Evolutionary conservation across 2,329 filamentous ascomycete genomes (phyloP), one percentile per base, ranked within the genome.

Genomic region (Pseudogymnoascus sp.): DNA sequence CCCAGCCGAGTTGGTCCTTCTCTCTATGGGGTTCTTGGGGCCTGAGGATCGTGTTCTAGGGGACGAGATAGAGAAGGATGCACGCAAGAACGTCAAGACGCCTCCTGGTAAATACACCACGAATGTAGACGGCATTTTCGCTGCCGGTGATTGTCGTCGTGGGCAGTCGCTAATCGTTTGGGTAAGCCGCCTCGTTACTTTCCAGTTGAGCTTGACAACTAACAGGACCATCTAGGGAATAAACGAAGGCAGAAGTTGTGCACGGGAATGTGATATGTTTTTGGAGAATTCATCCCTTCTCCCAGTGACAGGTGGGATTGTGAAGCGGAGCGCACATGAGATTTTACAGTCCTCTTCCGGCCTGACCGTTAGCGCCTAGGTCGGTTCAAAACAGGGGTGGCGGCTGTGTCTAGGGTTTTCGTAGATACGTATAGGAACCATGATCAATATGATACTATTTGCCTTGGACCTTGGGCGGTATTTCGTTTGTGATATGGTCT

Each of bases 1-100:
- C 88, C 91, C 91, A 38, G 93, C 93, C 29, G 93, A 97, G 73
- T 85, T 97, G 42, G 93, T 97, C 50, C 85, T 97, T 50, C 81
- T 97, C 59, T 96, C 93, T 61, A 97, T 97, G 93, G 93, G 93
- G 74, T 97, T 97, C 88, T 79, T 97, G 67, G 93, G 93, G 8
- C 93, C 93, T 6, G 93, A 97, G 79, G 90, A 90, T 69, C 89
- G 91, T 68, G 86, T 96, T 40, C 83, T 97, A 42, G 91, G 90
- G 61, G 87, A 91, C n/a, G 84, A 89, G 42, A 88, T 97, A 67
- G 93, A 97, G 78, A 92, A 92, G 76, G 93, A 97, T 74, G 83
- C 85, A 61, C 87, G 93, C 72, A 96, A 96, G 85, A 97, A 97
- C 76, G 88, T 97, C 79, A 97, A 97, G 87, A 97, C 93, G 7